Conservation (phyloP, 2,329 filamentous ascomycete species). For the Colletotrichum chrysophilum region DNA sequence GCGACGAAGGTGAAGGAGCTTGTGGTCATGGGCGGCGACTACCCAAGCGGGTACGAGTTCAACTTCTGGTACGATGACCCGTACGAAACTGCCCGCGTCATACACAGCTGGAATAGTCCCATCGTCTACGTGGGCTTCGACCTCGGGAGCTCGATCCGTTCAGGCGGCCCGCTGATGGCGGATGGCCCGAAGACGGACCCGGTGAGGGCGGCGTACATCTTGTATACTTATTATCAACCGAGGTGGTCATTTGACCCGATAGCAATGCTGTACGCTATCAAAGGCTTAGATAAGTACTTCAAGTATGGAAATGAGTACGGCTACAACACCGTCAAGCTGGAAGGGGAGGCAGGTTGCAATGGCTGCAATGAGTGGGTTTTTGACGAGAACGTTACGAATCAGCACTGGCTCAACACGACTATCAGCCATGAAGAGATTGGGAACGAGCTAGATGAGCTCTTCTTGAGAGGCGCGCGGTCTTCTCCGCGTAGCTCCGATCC, state of each 20-base stretch:
- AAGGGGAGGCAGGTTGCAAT: slow-evolving; percentile 23
- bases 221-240: slow-evolving; percentile 39
- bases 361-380: slow-evolving; percentile 48
- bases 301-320: slow-evolving; percentile 40
- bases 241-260: slow-evolving; percentile 47
- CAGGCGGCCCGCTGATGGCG: slow-evolving; percentile 40
- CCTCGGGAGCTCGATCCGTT: slow-evolving; percentile 44
- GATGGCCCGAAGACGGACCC: slow-evolving; percentile 37
- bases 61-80: slow-evolving; percentile 52
- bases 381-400: slow-evolving; percentile 37
- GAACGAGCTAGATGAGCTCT: slow-evolving; percentile 31
- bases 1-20: slow-evolving; percentile 42
- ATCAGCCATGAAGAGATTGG: slow-evolving; percentile 29
- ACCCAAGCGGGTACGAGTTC: slow-evolving; percentile 50
- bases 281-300: slow-evolving; percentile 39
- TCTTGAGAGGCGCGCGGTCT: slow-evolving; percentile 29
- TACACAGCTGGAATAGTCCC: slow-evolving; percentile 47
- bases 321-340: slow-evolving; percentile 40
- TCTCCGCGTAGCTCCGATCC: background rate
- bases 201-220: slow-evolving; percentile 41
- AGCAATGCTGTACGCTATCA: slow-evolving; percentile 42
- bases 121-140: slow-evolving; percentile 48
- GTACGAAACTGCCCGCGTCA: slow-evolving; percentile 42
- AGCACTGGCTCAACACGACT: slow-evolving; percentile 43
- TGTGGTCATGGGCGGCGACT: slow-evolving; percentile 28